Evolutionary conservation across 192 early-diverging fungal genomes (phyloP), one percentile per base, ranked within the genome.

Genomic region (Endogone sp.): DNA sequence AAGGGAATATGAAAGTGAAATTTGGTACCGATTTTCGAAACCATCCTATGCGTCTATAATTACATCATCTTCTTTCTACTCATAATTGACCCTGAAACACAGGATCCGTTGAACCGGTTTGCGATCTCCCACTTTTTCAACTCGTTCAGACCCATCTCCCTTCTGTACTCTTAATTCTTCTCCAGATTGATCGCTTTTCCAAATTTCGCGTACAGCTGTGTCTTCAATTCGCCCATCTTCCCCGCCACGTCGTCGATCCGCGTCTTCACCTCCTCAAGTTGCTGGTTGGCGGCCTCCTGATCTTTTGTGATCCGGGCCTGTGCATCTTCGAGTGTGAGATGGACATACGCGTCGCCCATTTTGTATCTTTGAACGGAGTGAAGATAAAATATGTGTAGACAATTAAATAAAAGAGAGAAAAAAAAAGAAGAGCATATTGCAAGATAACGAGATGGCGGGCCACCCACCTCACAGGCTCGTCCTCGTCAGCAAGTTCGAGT

Each of bases 151-250:
- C n/a, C n/a, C n/a, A n/a, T n/a, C n/a, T n/a, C n/a, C n/a, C n/a
- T n/a, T 65, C 31, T 62, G n/a, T n/a, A n/a, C n/a, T n/a, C 49
- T 75, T 78, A 92, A 70, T 86, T 85, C 75, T 90, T 92, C 82
- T 99, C 97, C 21, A 99, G 83, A 75, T 99, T 99, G 77, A 99
- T 99, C 21, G 92, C 90, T 37, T 88, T 92, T 24, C 95, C 95
- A 83, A 99, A 99, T 73, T 93, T 94, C 31, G 82, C 90, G 68
- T 99, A 98, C 29, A 99, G 82, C 10, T 76, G 65, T 61, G 82
- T 91, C 77, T 99, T 99, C 29, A 99, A 85, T 59, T 83, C 87
- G 4, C 82, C 87, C 95, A 98, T 96, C 69, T 94, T 82, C 2
- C 79, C 81, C 26, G 87, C 79, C 11, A 86, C 79, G 23, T 70